A percentile compares a stretch with the other conserved stretches of the same genome.
phyloP scores from a whole-genome alignment of 164 flowering plant species.

The Euptelea pleiosperma region DNA sequence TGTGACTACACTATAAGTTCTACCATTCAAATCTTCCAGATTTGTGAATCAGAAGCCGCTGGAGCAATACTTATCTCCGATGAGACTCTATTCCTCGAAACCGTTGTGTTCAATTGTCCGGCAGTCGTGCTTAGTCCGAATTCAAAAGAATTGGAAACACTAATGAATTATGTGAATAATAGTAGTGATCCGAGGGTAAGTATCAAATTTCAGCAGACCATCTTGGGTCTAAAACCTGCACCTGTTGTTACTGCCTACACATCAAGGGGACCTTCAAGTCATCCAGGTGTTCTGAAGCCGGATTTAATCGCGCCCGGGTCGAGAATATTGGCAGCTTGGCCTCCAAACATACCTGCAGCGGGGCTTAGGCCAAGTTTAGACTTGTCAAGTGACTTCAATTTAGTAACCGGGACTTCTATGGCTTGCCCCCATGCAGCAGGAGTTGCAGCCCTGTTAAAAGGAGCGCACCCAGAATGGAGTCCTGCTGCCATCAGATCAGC shows the following conservation, averaged over 20 bases:
- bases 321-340: constrained; percentile 40
- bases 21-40: constrained; percentile 20
- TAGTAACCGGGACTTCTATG: constrained; percentile 42
- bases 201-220: constrained; percentile 30
- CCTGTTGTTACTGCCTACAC: constrained; percentile 51
- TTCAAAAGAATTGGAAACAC: too few relatives aligned
- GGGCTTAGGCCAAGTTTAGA: constrained; percentile 10
- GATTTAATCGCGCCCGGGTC: constrained; percentile 39
- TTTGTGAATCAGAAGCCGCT: constrained; percentile 13
- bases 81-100: constrained; percentile 10
- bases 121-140: constrained; percentile 21
- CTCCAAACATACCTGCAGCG: constrained; percentile 8
- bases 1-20: neutral
- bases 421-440: constrained; percentile 40
- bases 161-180: constrained; percentile 29
- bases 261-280: constrained; percentile 32
- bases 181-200: constrained; percentile 21
- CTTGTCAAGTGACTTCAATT: constrained; percentile 27
- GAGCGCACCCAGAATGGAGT: constrained; percentile 44
- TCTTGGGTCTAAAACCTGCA: constrained; percentile 40
- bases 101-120: constrained; percentile 24
- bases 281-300: constrained; percentile 21
- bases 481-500: constrained; percentile 42
- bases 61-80: constrained; percentile 45
- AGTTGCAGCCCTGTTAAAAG: constrained; percentile 35